A percentile compares a stretch with the other conserved stretches of the same genome.
These are phyloP conservation scores for Massarina eburnea DNA, from an alignment of 2,329 filamentous ascomycete species.

Conservation along the genomic window DNA sequence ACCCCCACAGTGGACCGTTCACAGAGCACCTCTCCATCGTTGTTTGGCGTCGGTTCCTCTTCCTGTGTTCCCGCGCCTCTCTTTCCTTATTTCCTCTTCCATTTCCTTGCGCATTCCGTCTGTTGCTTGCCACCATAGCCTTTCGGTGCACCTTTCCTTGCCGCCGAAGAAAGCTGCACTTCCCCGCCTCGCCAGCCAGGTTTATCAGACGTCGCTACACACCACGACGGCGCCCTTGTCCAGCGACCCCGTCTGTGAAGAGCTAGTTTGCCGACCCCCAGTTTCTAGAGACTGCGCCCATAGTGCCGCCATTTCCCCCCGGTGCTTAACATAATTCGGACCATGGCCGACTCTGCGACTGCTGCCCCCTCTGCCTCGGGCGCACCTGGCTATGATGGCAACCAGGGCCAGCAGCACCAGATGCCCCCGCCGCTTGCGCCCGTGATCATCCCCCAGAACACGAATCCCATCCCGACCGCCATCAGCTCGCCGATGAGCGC, in stretches of 20 bases:
- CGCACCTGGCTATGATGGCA: slow-evolving; percentile 78
- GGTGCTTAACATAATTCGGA: slow-evolving; percentile 21
- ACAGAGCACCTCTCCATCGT: slow-evolving; percentile 33
- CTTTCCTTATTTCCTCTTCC: slow-evolving; percentile 43
- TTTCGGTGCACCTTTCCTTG: neutral
- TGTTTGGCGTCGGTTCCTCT: slow-evolving; percentile 39
- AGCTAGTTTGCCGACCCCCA: neutral
- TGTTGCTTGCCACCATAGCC: slow-evolving; percentile 7
- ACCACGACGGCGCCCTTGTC: slow-evolving; percentile 13
- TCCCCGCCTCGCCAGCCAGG: neutral
- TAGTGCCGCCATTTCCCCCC: slow-evolving; percentile 14
- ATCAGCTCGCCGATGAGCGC: slow-evolving; percentile 85
- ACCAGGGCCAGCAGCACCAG: slow-evolving; percentile 70
- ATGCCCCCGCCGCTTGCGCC: slow-evolving; percentile 87
- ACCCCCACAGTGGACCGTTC: slow-evolving; percentile 38
- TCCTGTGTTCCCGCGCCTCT: slow-evolving; percentile 36
- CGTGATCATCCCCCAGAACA: slow-evolving; percentile 90
- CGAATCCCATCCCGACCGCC: slow-evolving; percentile 88
- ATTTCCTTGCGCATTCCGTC: slow-evolving; percentile 35
- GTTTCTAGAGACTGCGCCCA: neutral
- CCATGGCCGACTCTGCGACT: slow-evolving; percentile 77
- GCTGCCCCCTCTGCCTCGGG: slow-evolving; percentile 67
- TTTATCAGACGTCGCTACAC: neutral
- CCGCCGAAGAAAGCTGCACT: neutral
- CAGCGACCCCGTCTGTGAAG: slow-evolving; percentile 4